Percentiles rank a stretch among this genome's conserved stretches.
These are phyloP conservation scores for Penicillium sumatraense DNA, from an alignment of 2,329 filamentous ascomycete genomes.

Conservation along the genomic window DNA sequence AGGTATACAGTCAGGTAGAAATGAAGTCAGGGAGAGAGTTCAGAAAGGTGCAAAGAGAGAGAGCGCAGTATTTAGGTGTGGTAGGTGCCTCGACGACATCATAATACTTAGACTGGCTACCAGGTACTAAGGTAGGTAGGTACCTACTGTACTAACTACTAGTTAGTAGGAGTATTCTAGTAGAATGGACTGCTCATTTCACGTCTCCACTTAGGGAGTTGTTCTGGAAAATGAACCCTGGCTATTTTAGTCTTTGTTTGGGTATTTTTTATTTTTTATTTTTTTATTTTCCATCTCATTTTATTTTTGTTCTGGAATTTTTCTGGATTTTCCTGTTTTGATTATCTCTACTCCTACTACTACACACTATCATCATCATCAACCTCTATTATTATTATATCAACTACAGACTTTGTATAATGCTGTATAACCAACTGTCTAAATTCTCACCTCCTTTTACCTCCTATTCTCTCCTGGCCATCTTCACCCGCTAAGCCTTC, in stretches of 20 bases:
- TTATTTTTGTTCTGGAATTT: background rate
- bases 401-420: too few relatives aligned
- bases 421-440: too few relatives aligned
- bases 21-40: slow-evolving; percentile 10
- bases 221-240: slow-evolving; percentile 14
- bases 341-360: too few relatives aligned
- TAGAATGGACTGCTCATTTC: too few relatives aligned
- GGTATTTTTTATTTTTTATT: background rate
- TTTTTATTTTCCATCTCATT: background rate
- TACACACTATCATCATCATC: too few relatives aligned
- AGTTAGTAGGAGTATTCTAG: too few relatives aligned
- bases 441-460: background rate
- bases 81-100: slow-evolving; percentile 29
- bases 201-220: slow-evolving; percentile 5
- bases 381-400: too few relatives aligned
- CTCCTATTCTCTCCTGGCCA: background rate
- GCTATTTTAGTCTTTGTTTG: background rate
- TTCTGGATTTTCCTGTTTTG: background rate
- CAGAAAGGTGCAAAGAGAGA: slow-evolving; percentile 13
- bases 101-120: slow-evolving; percentile 26
- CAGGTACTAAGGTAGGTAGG: too few relatives aligned
- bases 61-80: slow-evolving; percentile 30
- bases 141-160: too few relatives aligned
- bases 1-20: background rate
- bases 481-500: slow-evolving; percentile 3